Conservation (phyloP, 371 early-diverging fungal genomes). For the Dipsacomyces acuminosporus region DNA sequence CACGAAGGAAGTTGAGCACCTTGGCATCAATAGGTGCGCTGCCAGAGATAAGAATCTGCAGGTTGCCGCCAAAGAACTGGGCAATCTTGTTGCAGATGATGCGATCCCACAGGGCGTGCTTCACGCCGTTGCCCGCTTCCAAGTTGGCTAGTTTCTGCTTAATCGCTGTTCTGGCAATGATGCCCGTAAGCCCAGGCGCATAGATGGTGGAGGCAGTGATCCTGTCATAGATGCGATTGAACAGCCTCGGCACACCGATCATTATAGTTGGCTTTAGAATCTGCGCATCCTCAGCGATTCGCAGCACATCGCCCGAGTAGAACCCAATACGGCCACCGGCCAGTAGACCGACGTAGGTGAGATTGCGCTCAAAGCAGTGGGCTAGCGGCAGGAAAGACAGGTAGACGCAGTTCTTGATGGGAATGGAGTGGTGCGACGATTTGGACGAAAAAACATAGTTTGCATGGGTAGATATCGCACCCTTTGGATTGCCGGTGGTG, state of each 20-base stretch:
- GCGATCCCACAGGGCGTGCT: constrained; percentile 82
- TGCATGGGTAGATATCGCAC: constrained; percentile 39
- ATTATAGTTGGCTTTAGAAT: constrained; percentile 75
- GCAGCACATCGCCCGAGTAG: constrained; percentile 70
- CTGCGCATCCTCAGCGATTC: constrained; percentile 75
- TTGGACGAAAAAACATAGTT: constrained; percentile 50
- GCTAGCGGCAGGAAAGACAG: constrained; percentile 73
- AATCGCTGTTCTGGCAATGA: constrained; percentile 62
- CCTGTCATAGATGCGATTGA: constrained; percentile 81
- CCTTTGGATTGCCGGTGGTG: constrained; percentile 64
- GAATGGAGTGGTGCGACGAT: constrained; percentile 23
- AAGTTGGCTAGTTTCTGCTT: constrained; percentile 60
- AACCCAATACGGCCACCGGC: constrained; percentile 67
- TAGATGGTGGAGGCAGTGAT: constrained; percentile 61
- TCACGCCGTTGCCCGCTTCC: constrained; percentile 51
- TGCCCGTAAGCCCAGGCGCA: constrained; percentile 55
- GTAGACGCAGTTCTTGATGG: constrained; percentile 27
- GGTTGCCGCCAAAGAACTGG: constrained; percentile 83
- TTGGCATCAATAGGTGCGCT: constrained; percentile 86
- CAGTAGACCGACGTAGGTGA: constrained; percentile 49
- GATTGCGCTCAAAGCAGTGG: constrained; percentile 83
- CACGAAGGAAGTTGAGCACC: constrained; percentile 81
- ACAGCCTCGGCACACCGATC: constrained; percentile 79
- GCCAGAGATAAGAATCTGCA: constrained; percentile 68
- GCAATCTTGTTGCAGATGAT: constrained; percentile 83